Evolutionary conservation across 2,329 filamentous ascomycete genomes (phyloP).

Genomic region (Epichloe aotearoae): DNA sequence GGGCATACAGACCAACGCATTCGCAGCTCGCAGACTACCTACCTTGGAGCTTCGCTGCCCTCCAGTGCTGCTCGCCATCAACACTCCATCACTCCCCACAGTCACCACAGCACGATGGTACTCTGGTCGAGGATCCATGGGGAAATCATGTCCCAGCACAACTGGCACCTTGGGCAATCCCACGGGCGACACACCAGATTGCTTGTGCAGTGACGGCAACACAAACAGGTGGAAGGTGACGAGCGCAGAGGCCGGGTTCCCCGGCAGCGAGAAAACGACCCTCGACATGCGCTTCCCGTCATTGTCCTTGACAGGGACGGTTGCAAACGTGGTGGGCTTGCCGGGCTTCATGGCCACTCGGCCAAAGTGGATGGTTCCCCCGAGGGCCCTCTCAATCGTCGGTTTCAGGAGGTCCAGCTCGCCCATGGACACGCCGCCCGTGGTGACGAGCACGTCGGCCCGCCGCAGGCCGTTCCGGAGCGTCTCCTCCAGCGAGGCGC

Average conservation of each 20-base stretch:
- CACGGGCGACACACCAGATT: constrained; percentile 51
- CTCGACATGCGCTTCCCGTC: constrained; percentile 46
- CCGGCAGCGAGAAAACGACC: constrained; percentile 78
- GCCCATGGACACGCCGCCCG: constrained; percentile 93
- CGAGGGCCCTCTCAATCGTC: constrained; percentile 79
- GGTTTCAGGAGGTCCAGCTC: constrained; percentile 94
- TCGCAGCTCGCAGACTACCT: constrained; percentile 77
- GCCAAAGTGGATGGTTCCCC: constrained; percentile 94
- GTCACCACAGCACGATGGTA: constrained; percentile 77
- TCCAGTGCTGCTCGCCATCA: constrained; percentile 73
- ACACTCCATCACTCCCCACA: constrained; percentile 48
- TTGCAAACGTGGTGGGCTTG: constrained; percentile 95
- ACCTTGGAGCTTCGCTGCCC: constrained; percentile 82
- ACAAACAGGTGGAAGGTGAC: constrained; percentile 94
- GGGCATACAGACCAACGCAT: constrained; percentile 70
- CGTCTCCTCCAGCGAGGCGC: constrained; percentile 60
- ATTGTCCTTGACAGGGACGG: constrained; percentile 55
- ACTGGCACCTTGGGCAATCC: constrained; percentile 66
- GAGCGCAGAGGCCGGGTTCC: constrained; percentile 84
- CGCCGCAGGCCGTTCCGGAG: constrained; percentile 61
- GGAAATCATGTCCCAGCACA: constrained; percentile 56
- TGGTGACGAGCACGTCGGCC: constrained; percentile 78
- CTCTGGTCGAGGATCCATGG: constrained; percentile 67
- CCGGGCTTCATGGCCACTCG: constrained; percentile 96
- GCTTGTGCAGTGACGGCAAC: constrained; percentile 68